Evolutionary conservation across 139 green algal genomes (phyloP).

Genomic region (Eudorina sp.): DNA sequence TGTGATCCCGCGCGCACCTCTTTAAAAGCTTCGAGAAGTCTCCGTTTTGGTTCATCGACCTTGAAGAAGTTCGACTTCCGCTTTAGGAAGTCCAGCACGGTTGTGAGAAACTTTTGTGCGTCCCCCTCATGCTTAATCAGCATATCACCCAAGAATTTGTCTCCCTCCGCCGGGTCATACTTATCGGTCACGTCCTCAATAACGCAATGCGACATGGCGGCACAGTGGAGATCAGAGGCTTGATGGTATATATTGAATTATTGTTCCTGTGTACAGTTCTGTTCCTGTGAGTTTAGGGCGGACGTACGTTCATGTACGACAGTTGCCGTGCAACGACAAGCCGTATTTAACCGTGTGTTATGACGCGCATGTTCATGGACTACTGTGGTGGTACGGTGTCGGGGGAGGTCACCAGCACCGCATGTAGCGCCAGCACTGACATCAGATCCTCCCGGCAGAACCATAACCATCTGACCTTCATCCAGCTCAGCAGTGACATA

Average conservation of each 20-base stretch:
- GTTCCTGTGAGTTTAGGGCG: too few species aligned
- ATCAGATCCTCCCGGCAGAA: too few species aligned
- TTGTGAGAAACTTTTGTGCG: conserved; percentile 58
- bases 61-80: conserved; percentile 79
- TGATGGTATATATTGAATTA: background rate
- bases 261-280: background rate
- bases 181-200: conserved; percentile 64
- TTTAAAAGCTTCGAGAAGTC: conserved; percentile 65
- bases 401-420: too few species aligned
- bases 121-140: conserved; percentile 62
- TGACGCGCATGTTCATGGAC: too few species aligned
- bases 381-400: too few species aligned
- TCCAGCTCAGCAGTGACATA: too few species aligned
- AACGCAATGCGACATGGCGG: conserved; percentile 52
- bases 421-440: too few species aligned
- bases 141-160: conserved; percentile 47
- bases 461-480: too few species aligned
- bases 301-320: too few species aligned
- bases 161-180: conserved; percentile 51
- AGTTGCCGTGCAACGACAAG: too few species aligned
- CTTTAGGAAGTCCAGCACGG: conserved; percentile 72
- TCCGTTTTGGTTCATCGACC: conserved; percentile 59
- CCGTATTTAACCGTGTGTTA: too few species aligned
- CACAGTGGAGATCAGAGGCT: too few species aligned
- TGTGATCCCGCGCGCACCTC: conserved; percentile 22